Base-by-base conservation (phyloP, 1,284 basidiomycete genomes). In the Leccinum angustisporum region DNA sequence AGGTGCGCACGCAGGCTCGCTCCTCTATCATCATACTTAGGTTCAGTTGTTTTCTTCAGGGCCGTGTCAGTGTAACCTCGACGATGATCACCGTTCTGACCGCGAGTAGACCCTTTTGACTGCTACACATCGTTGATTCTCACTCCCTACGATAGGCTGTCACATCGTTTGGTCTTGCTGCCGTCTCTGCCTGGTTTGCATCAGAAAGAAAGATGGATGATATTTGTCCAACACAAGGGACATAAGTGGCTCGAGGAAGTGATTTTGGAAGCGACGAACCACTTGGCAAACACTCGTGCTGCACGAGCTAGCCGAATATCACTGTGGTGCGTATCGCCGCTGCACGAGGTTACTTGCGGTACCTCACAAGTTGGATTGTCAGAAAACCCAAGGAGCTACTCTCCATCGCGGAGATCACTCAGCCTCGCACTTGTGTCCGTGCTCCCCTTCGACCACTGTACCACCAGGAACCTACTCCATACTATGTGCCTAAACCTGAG, bases 141-240 rank as follows among this genome's bases (percentile, higher is more conserved):
- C 54, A 73, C 40, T 53, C 18, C 1, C 27, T 27, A 30, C 55
- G 54, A 46, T 54, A 74, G 72, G 73, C 65, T 60, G 74, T 88
- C 68, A 91, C 89, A 27, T 88, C 87, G 25, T 87, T 91, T 66
- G 90, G 90, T 56, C 82, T 92, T 18, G 78, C 81, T 18, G 89
- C 88, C 8, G 89, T 92, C 9, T 90, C 89, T 2, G 78, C 84
- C 1, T 92, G 90, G 90, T 91, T 92, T 70, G 84, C 84, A 6
- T 88, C 85, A 5, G 90, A 92, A 72, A 83, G 88, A 25, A 27
- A 5, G 27, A 27, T 89, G 84, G 82, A 83, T 86, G n/a, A n/a
- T n/a, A 58, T 92, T 87, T 71, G 78, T 81, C 33, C 81, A 83
- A 5, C 87, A 91, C 69, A 82, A 84, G 55, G 90, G 90, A 21